Evolutionary conservation across 192 early-diverging fungal species (phyloP).

Genomic region (Umbelopsis ramanniana): DNA sequence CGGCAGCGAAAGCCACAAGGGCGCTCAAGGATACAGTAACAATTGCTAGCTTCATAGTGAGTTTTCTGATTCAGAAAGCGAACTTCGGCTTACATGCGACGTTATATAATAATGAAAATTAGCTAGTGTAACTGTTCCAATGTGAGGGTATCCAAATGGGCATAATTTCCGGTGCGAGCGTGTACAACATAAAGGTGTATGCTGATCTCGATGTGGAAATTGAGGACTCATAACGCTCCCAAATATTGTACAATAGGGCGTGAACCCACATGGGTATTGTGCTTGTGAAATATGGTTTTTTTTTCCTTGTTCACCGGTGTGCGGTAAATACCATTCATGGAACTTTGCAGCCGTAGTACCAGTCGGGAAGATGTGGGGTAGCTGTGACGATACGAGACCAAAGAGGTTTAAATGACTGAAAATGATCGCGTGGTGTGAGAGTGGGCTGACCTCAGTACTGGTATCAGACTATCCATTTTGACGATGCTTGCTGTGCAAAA

Average conservation of each 20-base stretch:
- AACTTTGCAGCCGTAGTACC: no score
- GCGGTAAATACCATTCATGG: no score
- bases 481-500: not conserved
- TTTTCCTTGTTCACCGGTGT: no score
- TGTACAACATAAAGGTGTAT: not conserved
- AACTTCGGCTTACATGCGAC: no score
- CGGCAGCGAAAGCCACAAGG: not conserved
- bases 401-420: no score
- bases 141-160: conserved; percentile 1
- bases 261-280: not conserved
- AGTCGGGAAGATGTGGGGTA: no score
- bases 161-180: not conserved
- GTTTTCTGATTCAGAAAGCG: not conserved
- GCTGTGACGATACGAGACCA: no score
- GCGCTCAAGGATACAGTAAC: not conserved
- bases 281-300: not conserved
- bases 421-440: no score
- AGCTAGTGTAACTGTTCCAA: not conserved
- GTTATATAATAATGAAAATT: not conserved
- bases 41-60: not conserved
- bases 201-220: conserved; percentile 2
- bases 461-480: no score
- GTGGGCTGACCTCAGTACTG: no score
- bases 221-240: not conserved
- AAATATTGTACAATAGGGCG: not conserved